A percentile compares a stretch with the other conserved stretches of the same genome.
Evolutionary conservation across 164 flowering plant species (phyloP).

Genomic region (Houttuynia cordata): DNA sequence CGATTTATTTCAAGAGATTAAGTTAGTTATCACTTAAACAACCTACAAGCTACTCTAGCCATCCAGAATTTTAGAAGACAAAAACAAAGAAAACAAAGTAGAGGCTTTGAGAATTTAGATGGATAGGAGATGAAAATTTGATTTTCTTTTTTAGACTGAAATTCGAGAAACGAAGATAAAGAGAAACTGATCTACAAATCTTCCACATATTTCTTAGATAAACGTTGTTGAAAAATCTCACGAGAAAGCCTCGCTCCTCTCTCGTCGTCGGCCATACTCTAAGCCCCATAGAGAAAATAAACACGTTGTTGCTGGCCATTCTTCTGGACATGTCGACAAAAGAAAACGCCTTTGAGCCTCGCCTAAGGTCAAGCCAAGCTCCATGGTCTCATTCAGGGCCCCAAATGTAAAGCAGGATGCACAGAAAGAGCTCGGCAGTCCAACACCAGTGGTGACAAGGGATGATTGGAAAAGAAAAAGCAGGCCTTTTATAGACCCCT

Average conservation of each 20-base stretch:
- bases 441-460: neutral
- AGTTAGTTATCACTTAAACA: too few species aligned
- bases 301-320: constrained; percentile 13
- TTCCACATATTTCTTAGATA: too few species aligned
- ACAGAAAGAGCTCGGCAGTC: neutral
- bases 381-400: constrained; percentile 18
- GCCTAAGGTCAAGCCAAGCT: constrained; percentile 55
- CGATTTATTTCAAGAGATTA: too few species aligned
- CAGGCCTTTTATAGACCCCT: constrained; percentile 8
- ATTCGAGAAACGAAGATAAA: too few species aligned
- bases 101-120: too few species aligned
- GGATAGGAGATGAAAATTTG: too few species aligned
- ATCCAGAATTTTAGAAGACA: too few species aligned
- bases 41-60: too few species aligned
- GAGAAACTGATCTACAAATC: too few species aligned
- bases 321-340: constrained; percentile 30
- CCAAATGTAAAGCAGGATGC: neutral
- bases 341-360: constrained; percentile 26
- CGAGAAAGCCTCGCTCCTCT: constrained; percentile 12
- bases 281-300: constrained; percentile 37
- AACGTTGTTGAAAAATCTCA: neutral
- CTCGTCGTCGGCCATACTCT: constrained; percentile 11
- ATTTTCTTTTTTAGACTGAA: too few species aligned
- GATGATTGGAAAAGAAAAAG: neutral
- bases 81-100: too few species aligned